Evolutionary conservation across 202 grass and related monocot genomes (phyloP).

Genomic region (Schoenoplectus triqueter): DNA sequence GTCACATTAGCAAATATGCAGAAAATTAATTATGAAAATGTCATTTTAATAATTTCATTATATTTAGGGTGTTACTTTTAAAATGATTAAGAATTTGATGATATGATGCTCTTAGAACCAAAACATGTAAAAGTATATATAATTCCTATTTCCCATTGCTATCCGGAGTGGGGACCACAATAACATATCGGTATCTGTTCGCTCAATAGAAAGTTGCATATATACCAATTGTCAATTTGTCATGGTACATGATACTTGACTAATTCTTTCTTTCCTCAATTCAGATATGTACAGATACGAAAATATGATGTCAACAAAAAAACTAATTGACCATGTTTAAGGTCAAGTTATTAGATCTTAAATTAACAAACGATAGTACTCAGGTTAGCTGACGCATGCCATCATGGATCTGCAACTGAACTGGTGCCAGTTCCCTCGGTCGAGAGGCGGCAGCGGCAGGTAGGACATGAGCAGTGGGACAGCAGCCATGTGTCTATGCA

Average conservation of each 20-base stretch:
- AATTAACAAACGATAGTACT: not conserved
- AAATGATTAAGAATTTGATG: no score
- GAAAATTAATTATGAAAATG: no score
- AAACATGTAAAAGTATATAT: not conserved
- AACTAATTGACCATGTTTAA: slow-evolving; percentile 10
- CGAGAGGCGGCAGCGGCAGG: slow-evolving; percentile 61
- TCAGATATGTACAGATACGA: not conserved
- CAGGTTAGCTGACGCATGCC: not conserved
- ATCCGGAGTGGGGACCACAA: not conserved
- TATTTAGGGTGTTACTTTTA: no score
- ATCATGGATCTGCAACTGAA: slow-evolving; percentile 19
- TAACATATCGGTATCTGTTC: not conserved
- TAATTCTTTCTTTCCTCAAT: not conserved
- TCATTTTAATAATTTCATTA: no score
- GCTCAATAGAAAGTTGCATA: not conserved
- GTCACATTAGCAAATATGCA: no score
- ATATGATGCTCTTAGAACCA: not conserved
- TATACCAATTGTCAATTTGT: not conserved
- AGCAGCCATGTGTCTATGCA: slow-evolving; percentile 76
- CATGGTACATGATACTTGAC: not conserved
- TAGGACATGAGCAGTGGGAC: slow-evolving; percentile 70
- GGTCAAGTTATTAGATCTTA: slow-evolving; percentile 6
- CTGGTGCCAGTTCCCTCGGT: slow-evolving; percentile 14
- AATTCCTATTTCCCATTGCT: not conserved
- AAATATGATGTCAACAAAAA: not conserved